phyloP scores from a whole-genome alignment of 2,329 filamentous ascomycete genomes.

The Colletotrichum euphorbiae region DNA sequence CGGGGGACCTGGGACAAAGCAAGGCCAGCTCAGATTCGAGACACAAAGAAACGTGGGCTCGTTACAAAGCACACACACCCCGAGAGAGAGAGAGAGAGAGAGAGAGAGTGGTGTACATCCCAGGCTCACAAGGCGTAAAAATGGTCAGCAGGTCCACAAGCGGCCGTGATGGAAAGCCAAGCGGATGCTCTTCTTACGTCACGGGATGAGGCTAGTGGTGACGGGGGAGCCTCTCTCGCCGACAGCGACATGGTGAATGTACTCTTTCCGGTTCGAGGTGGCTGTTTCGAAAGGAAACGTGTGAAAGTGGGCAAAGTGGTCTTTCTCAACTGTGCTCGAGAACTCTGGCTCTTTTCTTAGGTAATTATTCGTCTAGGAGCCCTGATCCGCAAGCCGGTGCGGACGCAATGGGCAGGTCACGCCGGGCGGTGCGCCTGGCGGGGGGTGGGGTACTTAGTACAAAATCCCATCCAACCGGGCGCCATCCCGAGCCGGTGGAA shows the following conservation, averaged over 20 bases:
- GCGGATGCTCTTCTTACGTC: constrained; percentile 33
- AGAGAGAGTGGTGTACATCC: background rate
- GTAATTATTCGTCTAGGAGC: constrained; percentile 26
- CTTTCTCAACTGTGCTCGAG: background rate
- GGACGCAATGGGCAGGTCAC: constrained; percentile 26
- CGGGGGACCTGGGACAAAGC: constrained; percentile 3
- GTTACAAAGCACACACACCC: background rate
- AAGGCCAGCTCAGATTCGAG: constrained; percentile 14
- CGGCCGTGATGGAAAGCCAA: constrained; percentile 16
- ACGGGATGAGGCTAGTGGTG: constrained; percentile 24
- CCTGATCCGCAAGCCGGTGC: background rate
- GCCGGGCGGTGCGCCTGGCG: constrained; percentile 15
- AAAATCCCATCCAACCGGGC: constrained; percentile 9
- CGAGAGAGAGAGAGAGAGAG: too few relatives aligned
- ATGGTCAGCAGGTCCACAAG: constrained; percentile 34
- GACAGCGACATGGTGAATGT: background rate
- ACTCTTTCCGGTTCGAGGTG: background rate
- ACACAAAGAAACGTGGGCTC: constrained; percentile 19
- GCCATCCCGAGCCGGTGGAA: constrained; percentile 33
- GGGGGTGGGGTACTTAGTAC: background rate
- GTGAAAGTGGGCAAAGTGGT: background rate
- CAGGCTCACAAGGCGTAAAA: background rate
- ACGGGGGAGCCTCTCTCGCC: background rate
- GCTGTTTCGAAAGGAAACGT: constrained; percentile 10
- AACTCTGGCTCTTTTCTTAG: constrained; percentile 32